These are phyloP conservation scores for Beauveria sp. DNA, from an alignment of 2,329 filamentous ascomycete species.

Conservation along the genomic window DNA sequence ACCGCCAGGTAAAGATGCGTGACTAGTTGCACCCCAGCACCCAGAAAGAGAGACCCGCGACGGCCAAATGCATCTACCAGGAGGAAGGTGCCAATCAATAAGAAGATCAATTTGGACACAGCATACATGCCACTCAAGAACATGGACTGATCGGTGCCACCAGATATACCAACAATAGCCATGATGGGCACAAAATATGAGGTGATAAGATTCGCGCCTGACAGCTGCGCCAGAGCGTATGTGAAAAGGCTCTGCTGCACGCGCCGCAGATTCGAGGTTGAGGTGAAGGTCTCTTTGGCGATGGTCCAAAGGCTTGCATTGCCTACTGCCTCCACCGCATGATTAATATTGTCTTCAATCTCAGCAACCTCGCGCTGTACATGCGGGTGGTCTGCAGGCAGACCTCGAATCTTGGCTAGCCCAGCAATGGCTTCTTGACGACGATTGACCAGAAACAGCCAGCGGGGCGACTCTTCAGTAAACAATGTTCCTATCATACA, in stretches of 20 bases:
- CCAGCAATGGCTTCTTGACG: slow-evolving; percentile 19
- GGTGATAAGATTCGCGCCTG: slow-evolving; percentile 36
- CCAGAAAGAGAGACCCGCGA: slow-evolving; percentile 28
- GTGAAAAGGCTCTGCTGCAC: slow-evolving; percentile 30
- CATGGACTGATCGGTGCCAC: slow-evolving; percentile 24
- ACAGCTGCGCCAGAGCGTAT: slow-evolving; percentile 34
- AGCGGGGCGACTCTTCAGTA: slow-evolving; percentile 28
- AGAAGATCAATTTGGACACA: slow-evolving; percentile 34
- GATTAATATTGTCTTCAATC: slow-evolving; percentile 21
- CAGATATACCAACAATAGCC: slow-evolving; percentile 25
- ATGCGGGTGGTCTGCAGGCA: slow-evolving; percentile 19
- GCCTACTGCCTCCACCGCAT: background rate
- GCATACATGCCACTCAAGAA: slow-evolving; percentile 35
- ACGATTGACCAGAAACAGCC: slow-evolving; percentile 25
- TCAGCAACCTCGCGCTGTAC: slow-evolving; percentile 20
- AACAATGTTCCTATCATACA: slow-evolving; percentile 24
- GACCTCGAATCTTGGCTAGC: slow-evolving; percentile 19
- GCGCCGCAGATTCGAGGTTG: slow-evolving; percentile 30
- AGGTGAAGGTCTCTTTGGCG: slow-evolving; percentile 29
- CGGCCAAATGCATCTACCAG: slow-evolving; percentile 36
- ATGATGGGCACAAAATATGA: slow-evolving; percentile 36
- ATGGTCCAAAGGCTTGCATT: slow-evolving; percentile 6
- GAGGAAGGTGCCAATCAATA: slow-evolving; percentile 33
- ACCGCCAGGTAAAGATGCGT: slow-evolving; percentile 33
- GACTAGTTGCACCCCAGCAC: slow-evolving; percentile 29